Evolutionary conservation across 2,329 filamentous ascomycete genomes (phyloP).

Genomic region (Pestalotiopsis sp.): DNA sequence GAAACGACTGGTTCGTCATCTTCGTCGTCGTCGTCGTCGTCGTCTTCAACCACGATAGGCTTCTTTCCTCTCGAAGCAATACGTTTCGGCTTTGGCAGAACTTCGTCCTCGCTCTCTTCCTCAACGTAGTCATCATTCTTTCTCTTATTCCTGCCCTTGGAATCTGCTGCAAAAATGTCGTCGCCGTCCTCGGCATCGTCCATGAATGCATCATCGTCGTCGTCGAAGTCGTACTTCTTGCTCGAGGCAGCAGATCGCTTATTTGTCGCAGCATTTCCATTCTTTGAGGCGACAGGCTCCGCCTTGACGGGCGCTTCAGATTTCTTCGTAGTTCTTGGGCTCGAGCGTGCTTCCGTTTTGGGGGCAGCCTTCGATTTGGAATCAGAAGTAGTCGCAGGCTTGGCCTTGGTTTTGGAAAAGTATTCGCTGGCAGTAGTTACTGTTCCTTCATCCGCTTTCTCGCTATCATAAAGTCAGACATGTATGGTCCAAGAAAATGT

Average conservation of each 20-base stretch:
- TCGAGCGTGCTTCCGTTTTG: slow-evolving; percentile 50
- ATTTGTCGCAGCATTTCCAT: slow-evolving; percentile 34
- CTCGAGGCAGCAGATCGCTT: slow-evolving; percentile 43
- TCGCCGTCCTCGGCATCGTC: slow-evolving; percentile 74
- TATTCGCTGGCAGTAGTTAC: slow-evolving; percentile 58
- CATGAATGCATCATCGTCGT: slow-evolving; percentile 59
- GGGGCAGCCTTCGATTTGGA: slow-evolving; percentile 37
- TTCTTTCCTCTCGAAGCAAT: slow-evolving; percentile 46
- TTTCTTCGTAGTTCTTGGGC: slow-evolving; percentile 48
- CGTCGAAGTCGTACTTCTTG: slow-evolving; percentile 41
- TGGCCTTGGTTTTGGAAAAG: slow-evolving; percentile 49
- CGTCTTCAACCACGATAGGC: slow-evolving; percentile 30
- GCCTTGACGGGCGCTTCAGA: slow-evolving; percentile 21
- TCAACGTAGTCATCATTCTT: slow-evolving; percentile 76
- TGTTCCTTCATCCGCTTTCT: slow-evolving; percentile 46
- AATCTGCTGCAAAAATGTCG: slow-evolving; percentile 79
- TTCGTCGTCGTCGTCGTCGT: slow-evolving; percentile 29
- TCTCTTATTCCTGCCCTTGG: slow-evolving; percentile 63
- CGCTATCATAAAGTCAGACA: slow-evolving; percentile 24
- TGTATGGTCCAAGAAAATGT: not conserved
- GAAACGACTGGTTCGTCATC: slow-evolving; percentile 25
- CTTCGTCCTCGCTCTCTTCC: slow-evolving; percentile 69
- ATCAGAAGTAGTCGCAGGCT: slow-evolving; percentile 41
- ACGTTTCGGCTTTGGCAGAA: slow-evolving; percentile 60
- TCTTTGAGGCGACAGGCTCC: slow-evolving; percentile 28